Base-by-base conservation (phyloP, 1,284 basidiomycete genomes). In the Melanopsichium pennsylvanicum region DNA sequence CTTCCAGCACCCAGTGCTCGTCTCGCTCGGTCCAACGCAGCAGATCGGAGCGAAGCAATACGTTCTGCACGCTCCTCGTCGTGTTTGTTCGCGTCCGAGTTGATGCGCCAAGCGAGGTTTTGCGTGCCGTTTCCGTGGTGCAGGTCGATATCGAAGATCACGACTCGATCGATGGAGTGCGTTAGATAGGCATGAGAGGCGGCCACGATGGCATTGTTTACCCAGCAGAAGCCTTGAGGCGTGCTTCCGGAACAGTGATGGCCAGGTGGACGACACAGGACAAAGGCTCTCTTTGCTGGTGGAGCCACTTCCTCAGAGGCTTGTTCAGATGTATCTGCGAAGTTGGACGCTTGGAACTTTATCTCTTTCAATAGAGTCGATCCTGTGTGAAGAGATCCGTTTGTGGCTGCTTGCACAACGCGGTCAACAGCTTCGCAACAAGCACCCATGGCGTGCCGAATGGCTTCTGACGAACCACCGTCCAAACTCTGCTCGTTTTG, bases 101-200 rank as follows among this genome's bases (percentile, higher is more conserved):
- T 97, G 62, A 97, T 89, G 41, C 90, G 88, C 91, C 93, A 96
- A 0, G 86, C 87, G 22, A 97, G 88, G 1, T 91, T 88, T 77
- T 97, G 93, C 0, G 93, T 96, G 2, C 95, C 95, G 76, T 97
- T 69, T 25, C 81, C 69, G 74, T 96, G 93, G 82, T 97, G 93
- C 6, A 97, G 84, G 82, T 97, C 94, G 62, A 97, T 93, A 76
- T 97, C 95, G 38, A 97, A 86, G 43, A 97, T 89, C 29, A 95
- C 86, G 1, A 91, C 85, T 23, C 92, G 87, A 39, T 89, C 88
- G 44, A 96, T 85, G 5, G 86, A 86, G 75, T 97, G 89, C 43
- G 87, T 84, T 4, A 93, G 82, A 80, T 97, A 89, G 90, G 91
- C 94, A 79, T 97, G 92, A 16, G 93, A 90, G 21, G 93, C 91